Base-by-base conservation (phyloP, 805 yeast species). In the Kodamaea sagamina region DNA sequence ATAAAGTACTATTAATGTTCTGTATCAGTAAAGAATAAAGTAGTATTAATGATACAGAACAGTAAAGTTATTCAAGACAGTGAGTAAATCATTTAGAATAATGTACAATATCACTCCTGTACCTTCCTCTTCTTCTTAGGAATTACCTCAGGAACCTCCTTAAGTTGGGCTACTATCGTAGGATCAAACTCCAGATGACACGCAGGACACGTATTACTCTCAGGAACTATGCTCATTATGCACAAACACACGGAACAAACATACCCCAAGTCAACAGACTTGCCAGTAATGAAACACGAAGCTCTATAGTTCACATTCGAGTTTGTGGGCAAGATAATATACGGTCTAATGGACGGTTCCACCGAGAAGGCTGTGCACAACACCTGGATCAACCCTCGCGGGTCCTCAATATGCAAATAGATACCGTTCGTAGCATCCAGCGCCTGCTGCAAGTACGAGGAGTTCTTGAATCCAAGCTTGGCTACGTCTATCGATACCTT, bases 201-300 rank as follows among this genome's bases (percentile, higher is more conserved):
- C 6, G 93, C 87, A 0, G 97, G 96, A 59, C 99, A 93, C 46
- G 63, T 70, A 36, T 77, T 78, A 32, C 72, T 71, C 0, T 72
- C 75, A 0, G 97, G 97, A 1, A 86, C 74, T 26, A 75, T 53
- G 51, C 92, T 84, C 63, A 84, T 67, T 12, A 71, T 86, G 58
- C 97, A 90, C 13, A 92, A 67, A 60, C 99, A 93, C 18, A 93
- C 97, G 16, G 95, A 84, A 63, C 99, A 93, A 4, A 93, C 97
- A 54, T 79, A 90, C 0, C 98, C 99, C 32, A 92, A 77, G 52
- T 93, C 97, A 8, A 93, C 92, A 3, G 90, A 84, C 53, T 82
- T 79, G n/a, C 92, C 90, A 0, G 97, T 89, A 25, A 89, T 67
- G 56, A 89, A 92, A 63, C 99, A 93, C 12, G 96, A 89, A 1